A percentile compares a stretch with the other conserved stretches of the same genome.
phyloP scores from a whole-genome alignment of 164 flowering plant genomes.

The Aristolochia contorta region DNA sequence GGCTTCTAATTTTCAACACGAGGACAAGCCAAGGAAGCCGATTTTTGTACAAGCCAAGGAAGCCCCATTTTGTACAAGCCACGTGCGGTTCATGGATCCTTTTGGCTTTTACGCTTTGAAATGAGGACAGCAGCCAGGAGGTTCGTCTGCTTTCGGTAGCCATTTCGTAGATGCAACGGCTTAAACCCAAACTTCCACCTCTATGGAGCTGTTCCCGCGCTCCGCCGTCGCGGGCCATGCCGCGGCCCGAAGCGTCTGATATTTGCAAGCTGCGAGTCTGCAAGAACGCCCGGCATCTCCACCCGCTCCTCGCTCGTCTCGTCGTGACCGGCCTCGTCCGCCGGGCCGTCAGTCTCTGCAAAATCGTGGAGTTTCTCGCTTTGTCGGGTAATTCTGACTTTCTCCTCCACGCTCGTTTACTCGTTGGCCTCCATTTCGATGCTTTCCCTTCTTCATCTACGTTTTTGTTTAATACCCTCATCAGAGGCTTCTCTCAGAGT shows the following conservation, averaged over 20 bases:
- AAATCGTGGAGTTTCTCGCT: constrained; percentile 14
- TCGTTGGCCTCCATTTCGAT: constrained; percentile 5
- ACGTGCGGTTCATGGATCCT: not conserved
- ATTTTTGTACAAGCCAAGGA: no score
- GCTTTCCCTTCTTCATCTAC: constrained; percentile 7
- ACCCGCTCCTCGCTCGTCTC: constrained; percentile 13
- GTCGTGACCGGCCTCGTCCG: constrained; percentile 11
- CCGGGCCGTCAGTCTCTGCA: constrained; percentile 11
- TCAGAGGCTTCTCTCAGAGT: constrained; percentile 10
- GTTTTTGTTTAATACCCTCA: constrained; percentile 16
- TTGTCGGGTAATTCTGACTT: constrained; percentile 7
- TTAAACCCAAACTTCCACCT: not conserved
- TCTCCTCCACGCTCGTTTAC: constrained; percentile 14
- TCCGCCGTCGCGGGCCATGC: not conserved
- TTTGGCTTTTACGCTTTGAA: not conserved
- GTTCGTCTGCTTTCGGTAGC: no score
- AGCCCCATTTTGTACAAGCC: no score
- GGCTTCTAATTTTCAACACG: no score
- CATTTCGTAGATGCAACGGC: not conserved
- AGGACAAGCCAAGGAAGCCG: no score
- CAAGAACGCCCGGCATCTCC: constrained; percentile 8
- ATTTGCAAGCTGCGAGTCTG: constrained; percentile 2
- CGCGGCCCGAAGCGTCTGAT: no score
- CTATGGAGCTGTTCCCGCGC: not conserved
- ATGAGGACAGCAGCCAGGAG: no score